Evolutionary conservation across 2,329 filamentous ascomycete genomes (phyloP).

Genomic region (Trichoderma brevicompactum): DNA sequence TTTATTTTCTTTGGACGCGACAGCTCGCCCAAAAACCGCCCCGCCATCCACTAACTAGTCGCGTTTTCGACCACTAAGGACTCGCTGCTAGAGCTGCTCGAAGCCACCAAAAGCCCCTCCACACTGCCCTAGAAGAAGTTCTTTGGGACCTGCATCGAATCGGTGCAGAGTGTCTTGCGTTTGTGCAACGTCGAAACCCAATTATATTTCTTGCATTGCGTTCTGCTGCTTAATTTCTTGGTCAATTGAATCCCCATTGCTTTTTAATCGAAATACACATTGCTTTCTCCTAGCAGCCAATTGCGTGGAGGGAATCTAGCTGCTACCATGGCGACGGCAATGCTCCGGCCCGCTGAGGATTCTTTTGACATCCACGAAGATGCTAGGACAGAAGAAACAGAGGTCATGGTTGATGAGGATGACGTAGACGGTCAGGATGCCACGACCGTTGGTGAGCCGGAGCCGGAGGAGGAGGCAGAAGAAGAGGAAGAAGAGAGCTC

Average conservation of each 20-base stretch:
- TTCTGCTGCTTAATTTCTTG: background rate
- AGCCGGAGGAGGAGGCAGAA: constrained; percentile 39
- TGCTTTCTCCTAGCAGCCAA: background rate
- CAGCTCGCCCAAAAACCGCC: constrained; percentile 15
- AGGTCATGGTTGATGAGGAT: constrained; percentile 53
- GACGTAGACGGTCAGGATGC: constrained; percentile 38
- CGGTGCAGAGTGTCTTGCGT: background rate
- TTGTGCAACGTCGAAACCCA: no score
- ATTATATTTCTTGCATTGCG: no score
- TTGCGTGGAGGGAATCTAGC: constrained; percentile 5
- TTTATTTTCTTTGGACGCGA: constrained; percentile 30
- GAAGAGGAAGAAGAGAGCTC: constrained; percentile 50
- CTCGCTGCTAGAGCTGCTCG: constrained; percentile 18
- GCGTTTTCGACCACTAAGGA: constrained; percentile 26
- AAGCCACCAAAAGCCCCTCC: constrained; percentile 24
- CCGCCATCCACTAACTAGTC: constrained; percentile 17
- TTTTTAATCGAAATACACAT: background rate
- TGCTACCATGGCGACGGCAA: constrained; percentile 21
- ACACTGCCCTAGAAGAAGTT: constrained; percentile 22
- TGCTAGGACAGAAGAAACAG: constrained; percentile 54
- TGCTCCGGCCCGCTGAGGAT: constrained; percentile 40
- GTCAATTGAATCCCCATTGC: background rate
- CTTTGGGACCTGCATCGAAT: constrained; percentile 17
- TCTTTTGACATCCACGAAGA: constrained; percentile 57
- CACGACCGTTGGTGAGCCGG: constrained; percentile 34